phyloP scores from a whole-genome alignment of 2,329 filamentous ascomycete species.

The Pyrenophora graminea region DNA sequence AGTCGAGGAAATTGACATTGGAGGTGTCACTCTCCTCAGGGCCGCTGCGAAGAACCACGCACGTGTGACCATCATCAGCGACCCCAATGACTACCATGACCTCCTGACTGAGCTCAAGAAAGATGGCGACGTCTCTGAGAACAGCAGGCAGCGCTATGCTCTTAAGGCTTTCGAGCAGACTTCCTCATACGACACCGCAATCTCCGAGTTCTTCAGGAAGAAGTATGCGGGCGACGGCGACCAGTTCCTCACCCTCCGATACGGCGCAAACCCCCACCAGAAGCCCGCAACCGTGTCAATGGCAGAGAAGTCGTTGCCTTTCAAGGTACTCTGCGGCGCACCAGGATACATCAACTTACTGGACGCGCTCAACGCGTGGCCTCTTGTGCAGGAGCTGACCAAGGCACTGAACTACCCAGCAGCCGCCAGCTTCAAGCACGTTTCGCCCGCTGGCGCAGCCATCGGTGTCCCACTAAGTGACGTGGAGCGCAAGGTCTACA shows the following conservation, averaged over 20 bases:
- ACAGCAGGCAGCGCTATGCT: conserved; percentile 84
- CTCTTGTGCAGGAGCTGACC: conserved; percentile 94
- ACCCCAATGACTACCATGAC: conserved; percentile 89
- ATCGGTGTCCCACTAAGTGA: conserved; percentile 85
- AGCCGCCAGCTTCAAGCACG: conserved; percentile 96
- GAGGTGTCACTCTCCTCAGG: conserved; percentile 89
- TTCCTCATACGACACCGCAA: conserved; percentile 92
- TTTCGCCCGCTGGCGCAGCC: conserved; percentile 93
- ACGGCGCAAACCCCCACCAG: conserved; percentile 97
- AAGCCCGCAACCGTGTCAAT: conserved; percentile 90
- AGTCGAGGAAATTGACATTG: conserved; percentile 98
- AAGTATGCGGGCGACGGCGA: conserved; percentile 86
- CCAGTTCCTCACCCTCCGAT: conserved; percentile 84
- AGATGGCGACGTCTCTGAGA: conserved; percentile 80
- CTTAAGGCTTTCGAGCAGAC: conserved; percentile 99
- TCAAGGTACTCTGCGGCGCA: conserved; percentile 87
- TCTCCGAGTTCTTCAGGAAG: conserved; percentile 96
- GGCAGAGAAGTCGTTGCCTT: conserved; percentile 75
- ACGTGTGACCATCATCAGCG: conserved; percentile 92
- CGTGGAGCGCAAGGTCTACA: conserved; percentile 95
- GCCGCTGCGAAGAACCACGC: conserved; percentile 98
- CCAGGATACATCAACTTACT: conserved; percentile 98
- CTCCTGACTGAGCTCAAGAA: conserved; percentile 91
- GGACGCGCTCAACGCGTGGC: conserved; percentile 95
- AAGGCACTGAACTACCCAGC: conserved; percentile 84